These are phyloP conservation scores for Lasiosphaeriaceae sp. DNA, from an alignment of 495 filamentous ascomycete species.

Conservation along the genomic window DNA sequence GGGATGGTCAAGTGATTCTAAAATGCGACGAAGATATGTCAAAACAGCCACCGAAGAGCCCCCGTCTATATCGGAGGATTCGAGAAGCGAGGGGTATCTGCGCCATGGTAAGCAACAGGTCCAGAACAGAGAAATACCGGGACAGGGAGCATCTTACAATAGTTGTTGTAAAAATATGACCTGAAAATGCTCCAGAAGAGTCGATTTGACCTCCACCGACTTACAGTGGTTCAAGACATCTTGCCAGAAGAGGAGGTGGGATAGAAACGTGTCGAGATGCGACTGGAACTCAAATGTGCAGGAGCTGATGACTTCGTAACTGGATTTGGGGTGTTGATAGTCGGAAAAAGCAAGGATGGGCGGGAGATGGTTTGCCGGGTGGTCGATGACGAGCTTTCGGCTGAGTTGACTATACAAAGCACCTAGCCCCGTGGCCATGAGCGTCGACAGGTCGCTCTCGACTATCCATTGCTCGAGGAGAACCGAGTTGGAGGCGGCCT, in stretches of 20 bases:
- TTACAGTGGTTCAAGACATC: slow-evolving; percentile 94
- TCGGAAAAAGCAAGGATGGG: slow-evolving; percentile 84
- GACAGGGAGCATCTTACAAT: slow-evolving; percentile 59
- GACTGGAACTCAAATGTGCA: slow-evolving; percentile 66
- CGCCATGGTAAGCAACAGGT: slow-evolving; percentile 13
- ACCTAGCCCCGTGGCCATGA: slow-evolving; percentile 95
- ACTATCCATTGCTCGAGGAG: slow-evolving; percentile 92
- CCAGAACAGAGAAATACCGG: background rate
- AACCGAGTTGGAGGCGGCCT: slow-evolving; percentile 78
- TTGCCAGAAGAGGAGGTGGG: slow-evolving; percentile 95
- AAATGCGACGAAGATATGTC: slow-evolving; percentile 85
- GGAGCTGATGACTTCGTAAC: slow-evolving; percentile 64
- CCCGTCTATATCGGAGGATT: slow-evolving; percentile 94
- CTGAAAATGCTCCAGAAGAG: slow-evolving; percentile 93
- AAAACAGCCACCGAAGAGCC: slow-evolving; percentile 94
- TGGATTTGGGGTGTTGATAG: slow-evolving; percentile 58
- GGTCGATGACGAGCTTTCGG: slow-evolving; percentile 62
- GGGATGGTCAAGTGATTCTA: slow-evolving; percentile 85
- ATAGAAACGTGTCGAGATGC: slow-evolving; percentile 88
- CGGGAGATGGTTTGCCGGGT: slow-evolving; percentile 62
- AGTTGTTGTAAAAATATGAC: slow-evolving; percentile 94
- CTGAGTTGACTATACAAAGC: slow-evolving; percentile 96
- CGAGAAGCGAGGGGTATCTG: slow-evolving; percentile 90
- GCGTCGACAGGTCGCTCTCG: slow-evolving; percentile 89
- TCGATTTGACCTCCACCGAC: slow-evolving; percentile 85